Evolutionary conservation across 2,329 filamentous ascomycete species (phyloP), one percentile per base, ranked within the genome.

Genomic region (Clonostachys byssicola): DNA sequence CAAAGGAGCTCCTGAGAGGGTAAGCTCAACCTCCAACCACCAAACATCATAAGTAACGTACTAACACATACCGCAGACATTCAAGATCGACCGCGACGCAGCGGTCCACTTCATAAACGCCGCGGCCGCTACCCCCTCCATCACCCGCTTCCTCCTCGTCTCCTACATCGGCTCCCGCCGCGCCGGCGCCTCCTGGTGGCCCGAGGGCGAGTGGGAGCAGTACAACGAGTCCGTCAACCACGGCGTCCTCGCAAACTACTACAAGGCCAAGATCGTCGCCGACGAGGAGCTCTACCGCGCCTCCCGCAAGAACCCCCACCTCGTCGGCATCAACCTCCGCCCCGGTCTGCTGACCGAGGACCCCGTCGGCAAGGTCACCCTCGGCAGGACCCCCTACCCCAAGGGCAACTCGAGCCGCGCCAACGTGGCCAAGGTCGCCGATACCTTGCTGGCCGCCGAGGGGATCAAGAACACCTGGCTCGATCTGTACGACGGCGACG

Each of bases 91-190:
- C 61, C 72, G 77, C 39, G 81, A 87, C 56, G 84, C 83, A 4
- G 83, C 82, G 10, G 75, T 76, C 40, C 71, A 80, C 59, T 81
- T 83, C 59, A 78, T 86, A 65, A 73, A 75, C 44, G 81, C 83
- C 6, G 74, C 81, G 1, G 74, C 78, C 17, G 62, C 73, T 8
- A 72, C 74, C 0, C 74, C 80, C 0, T 65, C 67, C 17, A 69
- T 86, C 51, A 79, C 67, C 4, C 78, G 80, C 50, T 87, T 86
- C 65, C 71, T 88, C 43, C 74, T 87, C 54, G 70, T 88, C 45
- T 86, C 82, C 1, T 84, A 85, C 53, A 61, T 80, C 12, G 72
- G 72, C 49, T 77, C 78, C 16, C 75, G 85, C 20, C 70, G 74
- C 23, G 47, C 51, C 6, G 66, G 66, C 33, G 76, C 82, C 1